Evolutionary conservation across 768 basidiomycete genomes (phyloP).

Genomic region (Lentinula guzmanii): DNA sequence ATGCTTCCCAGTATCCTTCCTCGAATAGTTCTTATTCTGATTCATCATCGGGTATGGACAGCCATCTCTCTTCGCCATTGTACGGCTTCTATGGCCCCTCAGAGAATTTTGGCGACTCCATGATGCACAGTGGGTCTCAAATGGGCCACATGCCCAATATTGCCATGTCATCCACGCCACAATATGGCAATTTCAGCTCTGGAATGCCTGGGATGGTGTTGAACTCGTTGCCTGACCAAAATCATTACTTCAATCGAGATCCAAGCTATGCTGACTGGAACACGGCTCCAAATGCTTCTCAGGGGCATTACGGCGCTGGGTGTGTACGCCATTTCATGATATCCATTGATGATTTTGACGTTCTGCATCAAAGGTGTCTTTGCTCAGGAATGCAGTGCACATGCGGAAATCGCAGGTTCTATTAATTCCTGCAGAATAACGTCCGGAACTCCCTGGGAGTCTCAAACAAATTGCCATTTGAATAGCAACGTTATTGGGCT

Average conservation of each 20-base stretch:
- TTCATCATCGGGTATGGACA: background rate
- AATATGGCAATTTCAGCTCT: background rate
- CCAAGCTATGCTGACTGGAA: background rate
- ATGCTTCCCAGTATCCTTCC: background rate
- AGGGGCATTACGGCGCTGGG: slow-evolving; percentile 6
- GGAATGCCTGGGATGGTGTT: slow-evolving; percentile 1
- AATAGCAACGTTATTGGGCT: background rate
- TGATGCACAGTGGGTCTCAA: background rate
- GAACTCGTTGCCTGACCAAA: background rate
- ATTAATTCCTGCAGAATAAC: background rate
- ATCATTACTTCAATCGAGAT: slow-evolving; percentile 2
- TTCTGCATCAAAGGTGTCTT: background rate
- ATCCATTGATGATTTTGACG: slow-evolving; percentile 2
- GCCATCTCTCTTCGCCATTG: background rate
- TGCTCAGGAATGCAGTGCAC: slow-evolving; percentile 8
- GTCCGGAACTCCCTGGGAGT: background rate
- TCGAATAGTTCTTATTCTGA: slow-evolving; percentile 2
- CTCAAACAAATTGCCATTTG: background rate
- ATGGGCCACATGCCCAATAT: background rate
- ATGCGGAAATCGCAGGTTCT: slow-evolving; percentile 7
- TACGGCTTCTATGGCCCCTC: background rate
- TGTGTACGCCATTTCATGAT: background rate
- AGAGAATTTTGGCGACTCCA: background rate
- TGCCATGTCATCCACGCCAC: background rate
- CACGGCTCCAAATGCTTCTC: background rate